phyloP scores from a whole-genome alignment of 2,329 filamentous ascomycete genomes.

The Alternaria sp. region DNA sequence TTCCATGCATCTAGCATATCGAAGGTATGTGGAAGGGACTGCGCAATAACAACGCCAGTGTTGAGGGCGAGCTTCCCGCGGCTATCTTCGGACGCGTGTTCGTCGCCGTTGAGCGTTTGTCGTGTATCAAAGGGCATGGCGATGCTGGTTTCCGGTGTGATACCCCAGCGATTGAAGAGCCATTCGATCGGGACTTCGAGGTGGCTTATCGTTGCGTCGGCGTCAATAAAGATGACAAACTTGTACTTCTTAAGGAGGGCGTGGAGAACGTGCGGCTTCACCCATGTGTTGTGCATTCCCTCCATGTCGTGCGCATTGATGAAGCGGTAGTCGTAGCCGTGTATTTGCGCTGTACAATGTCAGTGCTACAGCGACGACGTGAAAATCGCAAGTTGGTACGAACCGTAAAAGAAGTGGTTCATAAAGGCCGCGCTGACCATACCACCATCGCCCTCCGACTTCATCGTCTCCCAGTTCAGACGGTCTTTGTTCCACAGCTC shows the following conservation, averaged over 20 bases:
- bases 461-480: constrained; percentile 37
- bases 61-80: constrained; percentile 50
- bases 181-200: constrained; percentile 57
- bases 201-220: constrained; percentile 55
- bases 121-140: constrained; percentile 53
- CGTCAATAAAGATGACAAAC: constrained; percentile 56
- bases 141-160: constrained; percentile 52
- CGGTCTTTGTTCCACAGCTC: constrained; percentile 32
- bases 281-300: constrained; percentile 54
- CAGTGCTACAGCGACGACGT: neutral
- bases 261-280: constrained; percentile 48
- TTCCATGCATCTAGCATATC: constrained; percentile 45
- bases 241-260: constrained; percentile 51
- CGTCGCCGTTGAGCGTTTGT: constrained; percentile 20
- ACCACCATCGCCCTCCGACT: constrained; percentile 27
- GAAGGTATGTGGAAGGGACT: constrained; percentile 38
- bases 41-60: constrained; percentile 53
- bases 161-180: constrained; percentile 58
- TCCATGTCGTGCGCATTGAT: constrained; percentile 48
- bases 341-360: constrained; percentile 46
- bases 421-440: constrained; percentile 51
- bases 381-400: neutral
- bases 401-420: constrained; percentile 53
- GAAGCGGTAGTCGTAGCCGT: constrained; percentile 58
- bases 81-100: constrained; percentile 47